A percentile compares a stretch with the other conserved stretches of the same genome.
phyloP scores from a whole-genome alignment of 2,329 filamentous ascomycete species.

The Pseudogymnoascus sp. region DNA sequence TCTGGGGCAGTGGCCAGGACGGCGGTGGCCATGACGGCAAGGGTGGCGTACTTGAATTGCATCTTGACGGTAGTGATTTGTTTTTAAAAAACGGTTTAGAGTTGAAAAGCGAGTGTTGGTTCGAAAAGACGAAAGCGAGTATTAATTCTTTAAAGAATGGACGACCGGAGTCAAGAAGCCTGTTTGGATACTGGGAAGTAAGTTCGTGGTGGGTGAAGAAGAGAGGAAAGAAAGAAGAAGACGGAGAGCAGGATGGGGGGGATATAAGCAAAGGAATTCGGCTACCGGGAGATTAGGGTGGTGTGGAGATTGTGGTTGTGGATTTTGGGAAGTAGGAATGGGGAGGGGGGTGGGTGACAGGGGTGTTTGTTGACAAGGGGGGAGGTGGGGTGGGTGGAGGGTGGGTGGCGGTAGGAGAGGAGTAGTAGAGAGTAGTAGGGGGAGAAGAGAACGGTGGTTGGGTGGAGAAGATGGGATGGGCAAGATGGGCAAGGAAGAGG shows the following conservation, averaged over 20 bases:
- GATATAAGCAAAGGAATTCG: conserved; percentile 1
- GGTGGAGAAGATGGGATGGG: background rate
- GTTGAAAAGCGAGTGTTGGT: conserved; percentile 12
- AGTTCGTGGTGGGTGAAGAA: background rate
- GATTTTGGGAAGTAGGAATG: background rate
- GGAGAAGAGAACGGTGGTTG: background rate
- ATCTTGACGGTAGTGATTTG: conserved; percentile 28
- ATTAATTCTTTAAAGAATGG: conserved; percentile 25
- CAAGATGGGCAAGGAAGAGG: background rate
- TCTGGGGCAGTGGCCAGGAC: conserved; percentile 20
- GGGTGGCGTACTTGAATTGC: conserved; percentile 29
- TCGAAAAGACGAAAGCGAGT: conserved; percentile 17
- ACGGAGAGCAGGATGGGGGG: background rate
- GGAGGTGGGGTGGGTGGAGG: too few relatives aligned
- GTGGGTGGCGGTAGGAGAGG: background rate
- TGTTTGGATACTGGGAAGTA: conserved; percentile 3
- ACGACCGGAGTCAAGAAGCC: conserved; percentile 24
- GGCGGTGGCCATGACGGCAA: conserved; percentile 28
- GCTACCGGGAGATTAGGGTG: background rate
- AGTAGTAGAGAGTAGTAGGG: too few relatives aligned
- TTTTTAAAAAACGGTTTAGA: conserved; percentile 12
- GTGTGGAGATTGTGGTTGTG: background rate
- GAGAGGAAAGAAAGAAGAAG: conserved; percentile 9
- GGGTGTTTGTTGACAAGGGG: background rate
- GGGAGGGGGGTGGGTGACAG: background rate